Conservation (phyloP, 1,284 basidiomycete species). For the Apiotrichum sp. region DNA sequence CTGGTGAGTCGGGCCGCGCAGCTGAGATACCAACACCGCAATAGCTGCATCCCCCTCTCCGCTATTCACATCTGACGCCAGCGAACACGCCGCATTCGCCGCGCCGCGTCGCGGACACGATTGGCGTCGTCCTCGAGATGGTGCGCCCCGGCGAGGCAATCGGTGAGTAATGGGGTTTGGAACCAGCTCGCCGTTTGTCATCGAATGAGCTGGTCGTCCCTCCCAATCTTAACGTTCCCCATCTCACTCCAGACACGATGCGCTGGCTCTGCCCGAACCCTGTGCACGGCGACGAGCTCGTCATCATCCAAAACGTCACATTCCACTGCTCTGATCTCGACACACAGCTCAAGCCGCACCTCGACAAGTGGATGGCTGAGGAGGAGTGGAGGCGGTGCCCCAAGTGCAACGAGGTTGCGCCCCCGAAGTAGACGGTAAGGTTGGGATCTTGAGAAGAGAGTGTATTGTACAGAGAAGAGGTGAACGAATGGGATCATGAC, state of each 20-base stretch:
- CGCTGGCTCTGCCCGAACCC: constrained; percentile 81
- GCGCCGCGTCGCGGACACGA: constrained; percentile 79
- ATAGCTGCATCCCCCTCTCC: not conserved
- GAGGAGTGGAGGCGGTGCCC: constrained; percentile 62
- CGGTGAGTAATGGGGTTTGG: constrained; percentile 33
- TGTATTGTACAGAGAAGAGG: too few species aligned
- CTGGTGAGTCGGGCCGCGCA: constrained; percentile 54
- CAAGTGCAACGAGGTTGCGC: constrained; percentile 62
- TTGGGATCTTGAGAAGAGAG: too few species aligned
- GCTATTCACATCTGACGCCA: constrained; percentile 34
- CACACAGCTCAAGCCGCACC: constrained; percentile 87
- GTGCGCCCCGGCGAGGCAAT: constrained; percentile 59
- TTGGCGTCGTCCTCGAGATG: constrained; percentile 93
- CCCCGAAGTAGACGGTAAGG: constrained; percentile 24
- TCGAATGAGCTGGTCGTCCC: too few species aligned
- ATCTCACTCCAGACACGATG: constrained; percentile 62
- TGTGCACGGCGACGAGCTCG: constrained; percentile 60
- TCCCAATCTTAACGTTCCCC: too few species aligned
- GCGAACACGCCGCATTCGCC: constrained; percentile 95
- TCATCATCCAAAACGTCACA: constrained; percentile 74
- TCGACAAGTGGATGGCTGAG: constrained; percentile 65
- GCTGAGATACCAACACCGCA: too few species aligned
- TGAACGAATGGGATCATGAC: too few species aligned
- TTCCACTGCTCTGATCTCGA: constrained; percentile 91
- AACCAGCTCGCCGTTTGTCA: too few species aligned